Evolutionary conservation across 2,329 filamentous ascomycete species (phyloP).

Genomic region (Diaporthe capsici): DNA sequence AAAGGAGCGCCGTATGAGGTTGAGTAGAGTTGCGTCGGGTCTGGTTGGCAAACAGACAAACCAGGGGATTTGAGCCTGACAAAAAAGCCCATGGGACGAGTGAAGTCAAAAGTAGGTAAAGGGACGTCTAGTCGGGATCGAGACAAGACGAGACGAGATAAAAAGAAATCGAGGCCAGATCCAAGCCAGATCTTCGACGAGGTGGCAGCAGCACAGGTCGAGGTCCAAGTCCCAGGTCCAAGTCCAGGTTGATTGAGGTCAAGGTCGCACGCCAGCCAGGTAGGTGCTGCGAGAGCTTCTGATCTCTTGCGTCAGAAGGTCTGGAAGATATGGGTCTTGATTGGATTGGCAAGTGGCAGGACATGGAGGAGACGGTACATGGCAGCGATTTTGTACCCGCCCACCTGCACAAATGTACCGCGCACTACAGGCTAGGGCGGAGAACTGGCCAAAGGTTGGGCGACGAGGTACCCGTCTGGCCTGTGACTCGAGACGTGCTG

Average conservation of each 20-base stretch:
- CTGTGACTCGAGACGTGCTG: not conserved
- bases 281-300: conserved; percentile 36
- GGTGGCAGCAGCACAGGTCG: conserved; percentile 10
- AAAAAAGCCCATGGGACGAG: not conserved
- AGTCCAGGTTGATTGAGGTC: conserved; percentile 1
- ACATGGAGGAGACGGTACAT: conserved; percentile 20
- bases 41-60: conserved; percentile 11
- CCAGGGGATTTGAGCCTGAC: not conserved
- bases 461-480: not conserved
- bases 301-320: conserved; percentile 42
- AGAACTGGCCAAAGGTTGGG: not conserved
- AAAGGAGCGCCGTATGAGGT: conserved; percentile 10
- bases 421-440: not conserved
- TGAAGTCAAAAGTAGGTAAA: not conserved
- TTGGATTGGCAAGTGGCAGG: conserved; percentile 33
- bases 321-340: conserved; percentile 37
- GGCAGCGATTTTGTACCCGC: conserved; percentile 19
- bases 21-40: not conserved
- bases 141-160: conserved; percentile 13
- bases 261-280: conserved; percentile 18
- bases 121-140: not conserved
- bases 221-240: not conserved
- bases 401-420: conserved; percentile 4
- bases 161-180: conserved; percentile 2
- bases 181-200: conserved; percentile 6